phyloP scores from a whole-genome alignment of 768 basidiomycete genomes.

The Russula griseocarnosa region DNA sequence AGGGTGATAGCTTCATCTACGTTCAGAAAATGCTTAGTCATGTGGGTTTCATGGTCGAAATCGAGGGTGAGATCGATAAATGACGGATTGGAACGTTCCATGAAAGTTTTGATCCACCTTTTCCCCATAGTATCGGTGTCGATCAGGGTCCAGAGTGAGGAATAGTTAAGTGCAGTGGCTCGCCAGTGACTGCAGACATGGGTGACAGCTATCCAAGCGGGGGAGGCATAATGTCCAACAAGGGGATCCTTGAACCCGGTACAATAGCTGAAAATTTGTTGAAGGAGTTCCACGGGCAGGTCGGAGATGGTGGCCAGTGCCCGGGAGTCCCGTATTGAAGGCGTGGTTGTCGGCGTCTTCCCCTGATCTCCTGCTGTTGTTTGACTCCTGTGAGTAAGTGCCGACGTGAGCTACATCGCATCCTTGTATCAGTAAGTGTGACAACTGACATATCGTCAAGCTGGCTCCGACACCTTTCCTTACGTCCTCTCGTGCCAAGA shows the following conservation, averaged over 20 bases:
- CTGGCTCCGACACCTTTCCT: too few relatives aligned
- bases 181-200: not conserved
- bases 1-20: not conserved
- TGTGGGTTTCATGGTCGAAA: too few relatives aligned
- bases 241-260: not conserved
- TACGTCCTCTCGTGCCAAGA: too few relatives aligned
- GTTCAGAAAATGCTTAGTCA: too few relatives aligned
- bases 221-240: not conserved
- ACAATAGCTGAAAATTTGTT: not conserved
- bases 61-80: too few relatives aligned
- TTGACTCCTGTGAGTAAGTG: not conserved
- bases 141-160: not conserved
- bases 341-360: not conserved
- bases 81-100: too few relatives aligned
- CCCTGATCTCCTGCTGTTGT: not conserved
- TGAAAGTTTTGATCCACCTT: not conserved
- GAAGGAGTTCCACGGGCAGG: not conserved
- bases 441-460: not conserved
- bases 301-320: not conserved
- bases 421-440: not conserved
- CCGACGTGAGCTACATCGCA: not conserved
- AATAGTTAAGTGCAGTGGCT: not conserved
- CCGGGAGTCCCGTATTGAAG: not conserved
- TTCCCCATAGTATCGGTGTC: not conserved
- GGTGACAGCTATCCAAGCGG: not conserved